A percentile compares a stretch with the other conserved stretches of the same genome.
These are phyloP conservation scores for Trichoderma arundinaceum DNA, from an alignment of 2,329 filamentous ascomycete genomes.

Conservation along the genomic window DNA sequence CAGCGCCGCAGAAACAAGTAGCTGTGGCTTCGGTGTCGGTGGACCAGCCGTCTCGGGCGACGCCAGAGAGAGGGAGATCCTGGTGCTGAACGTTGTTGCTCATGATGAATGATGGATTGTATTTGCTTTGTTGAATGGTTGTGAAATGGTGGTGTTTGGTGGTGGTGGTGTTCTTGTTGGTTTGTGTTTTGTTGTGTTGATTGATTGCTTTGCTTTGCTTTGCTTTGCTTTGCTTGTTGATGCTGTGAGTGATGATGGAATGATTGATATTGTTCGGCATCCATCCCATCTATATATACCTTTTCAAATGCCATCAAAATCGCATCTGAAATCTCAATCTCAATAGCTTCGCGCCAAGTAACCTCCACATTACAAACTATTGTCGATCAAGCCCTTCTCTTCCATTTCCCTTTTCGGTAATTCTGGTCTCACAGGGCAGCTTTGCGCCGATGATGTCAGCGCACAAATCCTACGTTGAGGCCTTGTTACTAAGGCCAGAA, in stretches of 20 bases:
- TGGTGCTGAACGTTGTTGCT: neutral
- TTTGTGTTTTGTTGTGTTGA: neutral
- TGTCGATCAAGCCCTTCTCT: constrained; percentile 4
- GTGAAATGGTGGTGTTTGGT: neutral
- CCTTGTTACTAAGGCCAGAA: neutral
- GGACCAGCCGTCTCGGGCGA: constrained; percentile 26
- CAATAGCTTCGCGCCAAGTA: neutral
- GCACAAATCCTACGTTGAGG: neutral
- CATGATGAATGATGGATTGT: neutral
- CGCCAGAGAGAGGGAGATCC: constrained; percentile 8
- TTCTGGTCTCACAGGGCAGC: constrained; percentile 16
- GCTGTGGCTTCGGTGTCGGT: constrained; percentile 25
- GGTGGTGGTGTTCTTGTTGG: no score
- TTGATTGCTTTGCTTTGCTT: neutral
- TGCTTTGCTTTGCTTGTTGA: neutral
- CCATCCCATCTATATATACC: constrained; percentile 10
- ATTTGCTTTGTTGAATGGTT: neutral
- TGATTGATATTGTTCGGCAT: neutral
- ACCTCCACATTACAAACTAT: constrained; percentile 10
- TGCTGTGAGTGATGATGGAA: neutral
- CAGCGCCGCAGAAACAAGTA: constrained; percentile 24
- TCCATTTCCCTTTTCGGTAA: constrained; percentile 25
- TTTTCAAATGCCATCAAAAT: neutral
- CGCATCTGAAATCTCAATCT: neutral
- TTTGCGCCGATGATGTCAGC: constrained; percentile 6